phyloP scores from a whole-genome alignment of 495 filamentous ascomycete species.

The Aspergillus bridgeri region DNA sequence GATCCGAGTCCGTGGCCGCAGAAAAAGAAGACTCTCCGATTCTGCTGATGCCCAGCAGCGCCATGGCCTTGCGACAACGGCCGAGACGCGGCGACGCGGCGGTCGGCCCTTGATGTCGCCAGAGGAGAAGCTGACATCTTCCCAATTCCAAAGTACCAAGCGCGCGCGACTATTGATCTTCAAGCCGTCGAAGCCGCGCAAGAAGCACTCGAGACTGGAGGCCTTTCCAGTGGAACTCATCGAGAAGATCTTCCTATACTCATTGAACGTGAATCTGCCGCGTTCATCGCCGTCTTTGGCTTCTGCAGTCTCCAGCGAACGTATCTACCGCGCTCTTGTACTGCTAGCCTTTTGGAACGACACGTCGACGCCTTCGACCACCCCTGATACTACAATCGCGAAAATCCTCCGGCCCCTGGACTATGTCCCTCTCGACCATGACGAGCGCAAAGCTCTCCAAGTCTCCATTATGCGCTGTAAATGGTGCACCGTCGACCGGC shows the following conservation, averaged over 20 bases:
- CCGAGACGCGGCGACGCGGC: slow-evolving; percentile 12
- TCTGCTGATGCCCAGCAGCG: slow-evolving; percentile 7
- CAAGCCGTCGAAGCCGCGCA: slow-evolving; percentile 12
- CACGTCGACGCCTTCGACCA: background rate
- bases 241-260: slow-evolving; percentile 50
- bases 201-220: slow-evolving; percentile 40
- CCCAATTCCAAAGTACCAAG: slow-evolving; percentile 13
- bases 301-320: slow-evolving; percentile 38
- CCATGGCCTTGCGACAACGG: background rate
- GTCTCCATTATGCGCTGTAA: slow-evolving; percentile 28
- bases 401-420: slow-evolving; percentile 33
- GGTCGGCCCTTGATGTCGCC: slow-evolving; percentile 21
- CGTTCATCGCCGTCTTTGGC: slow-evolving; percentile 38
- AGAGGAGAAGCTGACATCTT: slow-evolving; percentile 5
- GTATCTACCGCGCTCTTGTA: slow-evolving; percentile 38
- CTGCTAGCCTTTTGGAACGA: slow-evolving; percentile 42
- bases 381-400: slow-evolving; percentile 14
- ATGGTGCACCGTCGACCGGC: slow-evolving; percentile 38
- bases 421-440: slow-evolving; percentile 21
- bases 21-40: slow-evolving; percentile 13
- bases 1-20: slow-evolving; percentile 27
- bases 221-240: slow-evolving; percentile 51
- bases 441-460: slow-evolving; percentile 30
- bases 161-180: slow-evolving; percentile 13
- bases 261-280: slow-evolving; percentile 47